Conservation (phyloP, 768 basidiomycete species). For the Thelephora aurantiotincta region DNA sequence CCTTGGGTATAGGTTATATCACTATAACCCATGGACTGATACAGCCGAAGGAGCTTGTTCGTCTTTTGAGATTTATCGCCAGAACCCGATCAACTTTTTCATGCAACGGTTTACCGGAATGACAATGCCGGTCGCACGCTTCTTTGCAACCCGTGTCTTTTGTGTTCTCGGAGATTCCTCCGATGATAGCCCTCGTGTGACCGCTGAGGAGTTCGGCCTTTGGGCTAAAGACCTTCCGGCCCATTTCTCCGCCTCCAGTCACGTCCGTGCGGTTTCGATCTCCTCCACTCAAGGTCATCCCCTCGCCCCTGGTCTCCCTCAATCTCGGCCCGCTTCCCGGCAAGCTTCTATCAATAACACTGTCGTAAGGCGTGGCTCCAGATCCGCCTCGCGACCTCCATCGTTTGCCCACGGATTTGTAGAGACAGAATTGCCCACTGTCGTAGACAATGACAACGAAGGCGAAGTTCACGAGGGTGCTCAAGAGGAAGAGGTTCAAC, state of each 20-base stretch:
- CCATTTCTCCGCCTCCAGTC: slow-evolving; percentile 32
- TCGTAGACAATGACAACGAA: slow-evolving; percentile 17
- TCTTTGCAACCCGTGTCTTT: slow-evolving; percentile 76
- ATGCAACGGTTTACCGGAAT: slow-evolving; percentile 83
- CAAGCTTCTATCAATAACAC: slow-evolving; percentile 35
- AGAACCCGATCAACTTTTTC: slow-evolving; percentile 75
- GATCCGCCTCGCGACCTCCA: slow-evolving; percentile 50
- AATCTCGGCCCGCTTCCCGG: slow-evolving; percentile 58
- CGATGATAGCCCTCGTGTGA: slow-evolving; percentile 48
- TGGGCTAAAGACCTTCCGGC: slow-evolving; percentile 80
- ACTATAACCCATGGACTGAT: slow-evolving; percentile 97
- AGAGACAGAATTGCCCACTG: slow-evolving; percentile 10
- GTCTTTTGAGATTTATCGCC: slow-evolving; percentile 72
- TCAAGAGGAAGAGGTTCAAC: slow-evolving; percentile 20
- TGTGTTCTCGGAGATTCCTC: slow-evolving; percentile 55
- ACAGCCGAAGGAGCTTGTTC: slow-evolving; percentile 68
- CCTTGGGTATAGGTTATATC: slow-evolving; percentile 60
- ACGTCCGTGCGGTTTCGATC: slow-evolving; percentile 43
- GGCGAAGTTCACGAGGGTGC: slow-evolving; percentile 30
- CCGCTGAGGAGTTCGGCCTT: slow-evolving; percentile 70
- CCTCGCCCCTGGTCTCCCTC: slow-evolving; percentile 39
- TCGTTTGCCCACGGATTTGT: slow-evolving; percentile 37
- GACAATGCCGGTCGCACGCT: slow-evolving; percentile 76
- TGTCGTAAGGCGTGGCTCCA: slow-evolving; percentile 28
- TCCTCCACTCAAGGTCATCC: slow-evolving; percentile 53